Base-by-base conservation (phyloP, 768 basidiomycete genomes). In the Trametes cingulata region DNA sequence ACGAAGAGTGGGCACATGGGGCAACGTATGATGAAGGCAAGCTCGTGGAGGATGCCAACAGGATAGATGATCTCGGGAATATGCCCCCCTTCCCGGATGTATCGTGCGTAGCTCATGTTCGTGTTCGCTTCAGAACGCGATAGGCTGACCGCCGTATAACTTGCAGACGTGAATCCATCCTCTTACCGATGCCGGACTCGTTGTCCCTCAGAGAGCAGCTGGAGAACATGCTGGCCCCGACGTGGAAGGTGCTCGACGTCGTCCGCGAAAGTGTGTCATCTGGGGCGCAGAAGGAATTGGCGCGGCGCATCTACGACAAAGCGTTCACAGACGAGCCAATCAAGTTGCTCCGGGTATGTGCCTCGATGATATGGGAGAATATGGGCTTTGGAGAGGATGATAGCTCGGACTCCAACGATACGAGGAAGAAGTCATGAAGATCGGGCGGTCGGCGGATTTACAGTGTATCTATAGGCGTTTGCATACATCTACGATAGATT, bases 281-380 rank as follows among this genome's bases (percentile, higher is more conserved):
- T 0, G 88, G 89, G 12, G 81, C 82, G 58, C 84, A 87, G 61
- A 76, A 68, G 49, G 74, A 83, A 64, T 83, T 91, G 67, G 85
- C 80, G 2, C 66, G 66, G 29, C 82, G 83, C 3, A 72, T 86
- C 15, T 84, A 83, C 81, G 83, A 87, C 68, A 90, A 87, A 68
- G 82, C 86, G 17, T 78, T 75, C 73, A 82, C 84, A 0, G 76
- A 78, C 13, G 86, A 90, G 53, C 90, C 90, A 0, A 83, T 72
- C 45, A 64, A 69, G 47, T 73, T 81, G 8, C 78, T 74, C 13
- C 69, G 71, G n/a, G 77, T 72, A n/a, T 74, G 74, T 6, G 72
- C 72, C 62, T 68, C 70, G 58, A 71, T 73, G 63, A 74, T 76
- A 69, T 78, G 77, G 78, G 72, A 75, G 66, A 70, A 72, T 40